These are phyloP conservation scores for Plasmodium relictum DNA, from an alignment of 169 alveolate genomes.

Conservation along the genomic window DNA sequence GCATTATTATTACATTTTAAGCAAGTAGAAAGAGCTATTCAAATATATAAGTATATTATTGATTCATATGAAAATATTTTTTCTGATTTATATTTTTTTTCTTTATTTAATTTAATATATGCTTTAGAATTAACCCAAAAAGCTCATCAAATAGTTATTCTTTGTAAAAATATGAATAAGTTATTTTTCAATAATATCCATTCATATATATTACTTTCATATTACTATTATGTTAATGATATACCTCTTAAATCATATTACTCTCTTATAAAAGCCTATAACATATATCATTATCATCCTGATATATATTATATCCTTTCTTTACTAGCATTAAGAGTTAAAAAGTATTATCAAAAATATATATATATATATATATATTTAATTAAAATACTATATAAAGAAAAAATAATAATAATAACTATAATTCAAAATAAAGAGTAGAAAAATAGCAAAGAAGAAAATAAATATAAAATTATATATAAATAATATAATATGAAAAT, in stretches of 20 bases:
- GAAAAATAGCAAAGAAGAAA: too few species aligned
- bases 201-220: conserved; percentile 57
- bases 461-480: background rate
- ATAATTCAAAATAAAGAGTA: too few species aligned
- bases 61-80: conserved; percentile 58
- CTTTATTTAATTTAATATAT: conserved; percentile 64
- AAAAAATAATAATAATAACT: too few species aligned
- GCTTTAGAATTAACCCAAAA: conserved; percentile 54
- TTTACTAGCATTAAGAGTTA: conserved; percentile 26
- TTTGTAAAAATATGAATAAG: conserved; percentile 53
- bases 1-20: conserved; percentile 64
- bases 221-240: conserved; percentile 45
- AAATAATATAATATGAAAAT: too few species aligned
- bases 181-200: conserved; percentile 68
- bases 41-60: conserved; percentile 69
- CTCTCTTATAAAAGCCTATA: conserved; percentile 43
- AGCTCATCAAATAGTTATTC: conserved; percentile 56
- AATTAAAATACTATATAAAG: background rate
- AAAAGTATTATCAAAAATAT: conserved; percentile 6
- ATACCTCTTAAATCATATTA: conserved; percentile 33
- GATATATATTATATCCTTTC: conserved; percentile 59
- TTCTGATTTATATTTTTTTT: conserved; percentile 71
- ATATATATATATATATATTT: conserved; percentile 16
- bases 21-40: conserved; percentile 63
- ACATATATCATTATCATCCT: conserved; percentile 50